phyloP scores from a whole-genome alignment of 208 protist genomes.

The Leishmania guyanensis region DNA sequence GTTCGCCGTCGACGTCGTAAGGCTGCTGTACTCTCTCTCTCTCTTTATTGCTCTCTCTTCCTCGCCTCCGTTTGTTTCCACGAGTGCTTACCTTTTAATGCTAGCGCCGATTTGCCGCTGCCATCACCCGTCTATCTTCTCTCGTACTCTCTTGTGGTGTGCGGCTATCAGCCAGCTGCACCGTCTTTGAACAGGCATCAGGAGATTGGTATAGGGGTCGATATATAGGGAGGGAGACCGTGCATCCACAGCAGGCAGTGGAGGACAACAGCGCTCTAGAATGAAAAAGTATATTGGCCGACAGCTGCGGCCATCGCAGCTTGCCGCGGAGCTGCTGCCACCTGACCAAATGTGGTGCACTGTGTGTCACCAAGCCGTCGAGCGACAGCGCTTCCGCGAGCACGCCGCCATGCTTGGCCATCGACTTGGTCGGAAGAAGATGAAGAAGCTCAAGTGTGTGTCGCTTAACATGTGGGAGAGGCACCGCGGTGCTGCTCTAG shows the following conservation, averaged over 20 bases:
- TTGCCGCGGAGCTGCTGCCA: slow-evolving; percentile 73
- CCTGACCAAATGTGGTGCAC: slow-evolving; percentile 76
- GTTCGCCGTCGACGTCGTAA: not conserved
- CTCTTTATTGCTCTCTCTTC: not conserved
- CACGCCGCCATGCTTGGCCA: slow-evolving; percentile 54
- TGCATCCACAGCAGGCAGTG: not conserved
- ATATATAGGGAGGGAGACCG: not conserved
- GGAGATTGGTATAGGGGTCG: not conserved
- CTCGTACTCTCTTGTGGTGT: not conserved
- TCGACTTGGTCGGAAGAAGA: slow-evolving; percentile 55
- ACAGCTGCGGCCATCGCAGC: slow-evolving; percentile 72
- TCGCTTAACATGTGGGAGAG: slow-evolving; percentile 80
- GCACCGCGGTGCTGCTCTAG: slow-evolving; percentile 71
- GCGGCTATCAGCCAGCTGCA: not conserved
- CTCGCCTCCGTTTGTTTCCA: not conserved
- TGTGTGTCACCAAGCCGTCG: slow-evolving; percentile 68
- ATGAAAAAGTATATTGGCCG: slow-evolving; percentile 77
- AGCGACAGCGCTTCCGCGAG: slow-evolving; percentile 43
- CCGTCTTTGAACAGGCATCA: not conserved
- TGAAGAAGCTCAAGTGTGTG: slow-evolving; percentile 71
- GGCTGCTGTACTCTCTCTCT: not conserved
- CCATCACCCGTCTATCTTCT: not conserved
- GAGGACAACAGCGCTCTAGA: not conserved
- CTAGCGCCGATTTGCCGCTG: not conserved
- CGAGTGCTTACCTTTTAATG: not conserved